phyloP scores from a whole-genome alignment of 108 stramenopile genomes.

The Pseudonitzschia multiseries region DNA sequence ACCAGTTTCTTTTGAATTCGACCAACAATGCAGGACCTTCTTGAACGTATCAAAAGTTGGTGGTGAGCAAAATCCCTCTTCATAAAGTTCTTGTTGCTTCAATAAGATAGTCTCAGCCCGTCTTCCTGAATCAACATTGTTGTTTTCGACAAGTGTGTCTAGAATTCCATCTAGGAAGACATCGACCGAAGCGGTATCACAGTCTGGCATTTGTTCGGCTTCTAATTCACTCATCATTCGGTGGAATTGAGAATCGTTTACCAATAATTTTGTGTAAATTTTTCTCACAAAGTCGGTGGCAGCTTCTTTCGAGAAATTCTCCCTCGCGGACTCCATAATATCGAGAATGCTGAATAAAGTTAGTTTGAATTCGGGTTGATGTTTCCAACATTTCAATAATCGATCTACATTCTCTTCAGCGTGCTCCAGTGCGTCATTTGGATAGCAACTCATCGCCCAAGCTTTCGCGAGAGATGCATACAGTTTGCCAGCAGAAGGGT shows the following conservation, averaged over 20 bases:
- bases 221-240: background rate
- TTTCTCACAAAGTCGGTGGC: background rate
- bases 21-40: conserved; percentile 38
- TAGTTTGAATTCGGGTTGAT: background rate
- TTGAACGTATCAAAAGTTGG: conserved; percentile 30
- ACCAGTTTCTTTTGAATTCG: conserved; percentile 23
- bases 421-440: background rate
- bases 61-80: conserved; percentile 16
- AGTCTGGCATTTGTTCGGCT: background rate
- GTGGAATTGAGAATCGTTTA: conserved; percentile 3
- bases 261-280: conserved; percentile 7
- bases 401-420: conserved; percentile 5
- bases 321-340: conserved; percentile 5
- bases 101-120: conserved; percentile 33
- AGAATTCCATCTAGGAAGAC: conserved; percentile 18
- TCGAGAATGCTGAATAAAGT: background rate
- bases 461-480: conserved; percentile 19
- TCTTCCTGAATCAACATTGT: conserved; percentile 18
- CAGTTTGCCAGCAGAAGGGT: conserved; percentile 5
- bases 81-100: conserved; percentile 35
- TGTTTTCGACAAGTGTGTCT: conserved; percentile 22
- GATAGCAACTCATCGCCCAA: conserved; percentile 14
- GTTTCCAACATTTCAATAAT: background rate
- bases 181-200: background rate
- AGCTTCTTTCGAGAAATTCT: conserved; percentile 8